Evolutionary conservation across 257 asterid genomes (phyloP).

Genomic region (Solanum etuberosum): DNA sequence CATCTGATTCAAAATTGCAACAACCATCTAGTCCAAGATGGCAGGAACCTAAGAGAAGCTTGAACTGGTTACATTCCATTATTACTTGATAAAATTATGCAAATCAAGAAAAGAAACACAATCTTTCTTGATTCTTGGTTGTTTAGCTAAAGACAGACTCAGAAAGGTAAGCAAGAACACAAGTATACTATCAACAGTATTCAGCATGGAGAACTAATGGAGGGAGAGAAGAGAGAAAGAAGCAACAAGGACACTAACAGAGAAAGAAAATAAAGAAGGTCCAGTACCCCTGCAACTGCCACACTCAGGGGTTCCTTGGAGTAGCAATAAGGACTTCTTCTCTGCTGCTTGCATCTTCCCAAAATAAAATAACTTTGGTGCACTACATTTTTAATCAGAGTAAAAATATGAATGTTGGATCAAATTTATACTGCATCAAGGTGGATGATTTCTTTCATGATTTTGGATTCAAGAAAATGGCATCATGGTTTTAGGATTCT

Average conservation of each 20-base stretch:
- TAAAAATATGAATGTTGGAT: background rate
- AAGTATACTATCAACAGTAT: constrained; percentile 19
- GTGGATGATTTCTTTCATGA: constrained; percentile 13
- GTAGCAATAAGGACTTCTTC: constrained; percentile 70
- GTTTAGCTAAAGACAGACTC: background rate
- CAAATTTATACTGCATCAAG: constrained; percentile 32
- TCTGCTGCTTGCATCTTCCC: background rate
- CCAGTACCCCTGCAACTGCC: constrained; percentile 58
- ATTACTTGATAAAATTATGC: background rate
- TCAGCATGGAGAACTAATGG: constrained; percentile 37
- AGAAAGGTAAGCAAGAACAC: background rate
- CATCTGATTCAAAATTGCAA: background rate
- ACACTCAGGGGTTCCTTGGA: constrained; percentile 89
- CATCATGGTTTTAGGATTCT: background rate
- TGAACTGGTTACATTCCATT: constrained; percentile 13
- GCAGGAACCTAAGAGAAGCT: constrained; percentile 7
- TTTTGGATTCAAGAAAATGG: constrained; percentile 18
- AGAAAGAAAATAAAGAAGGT: constrained; percentile 24
- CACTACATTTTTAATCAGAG: background rate
- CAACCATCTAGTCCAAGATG: background rate
- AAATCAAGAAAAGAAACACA: background rate
- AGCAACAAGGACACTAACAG: constrained; percentile 1
- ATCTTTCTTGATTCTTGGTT: background rate
- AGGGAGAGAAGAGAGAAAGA: constrained; percentile 15
- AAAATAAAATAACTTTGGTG: background rate